Evolutionary conservation across 129 eudicot species (phyloP), one percentile per base, ranked within the genome.

Genomic region (Helichrysum umbraculigerum): DNA sequence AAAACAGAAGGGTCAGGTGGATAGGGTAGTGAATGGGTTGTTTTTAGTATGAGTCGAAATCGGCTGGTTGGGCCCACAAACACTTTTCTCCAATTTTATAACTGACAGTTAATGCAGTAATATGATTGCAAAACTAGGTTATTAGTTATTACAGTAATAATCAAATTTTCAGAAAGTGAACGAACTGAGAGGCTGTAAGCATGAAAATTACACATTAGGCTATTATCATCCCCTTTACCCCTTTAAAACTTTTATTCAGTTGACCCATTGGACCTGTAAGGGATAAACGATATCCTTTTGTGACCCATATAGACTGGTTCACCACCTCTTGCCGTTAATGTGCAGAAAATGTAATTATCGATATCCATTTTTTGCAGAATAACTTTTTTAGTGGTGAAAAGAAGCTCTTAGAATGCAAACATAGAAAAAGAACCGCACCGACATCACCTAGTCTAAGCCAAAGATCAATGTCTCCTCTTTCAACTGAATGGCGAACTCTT

Each of bases 311-410:
- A 25, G 2, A 69, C 33, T 3, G 44, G 21, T 42, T 34, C 50
- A 21, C 58, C 21, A 69, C 33, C 21, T 21, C n/a, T 68, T 8
- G 12, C 5, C 25, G 19, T 61, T 71, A 61, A 71, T 44, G 41
- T n/a, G 16, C 60, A 32, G 28, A 51, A 50, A 33, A 73, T 39
- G 59, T 77, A 65, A 44, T 63, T 70, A 21, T 28, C 61, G 50
- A 44, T 37, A 21, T 3, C 4, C 42, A 56, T 73, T 4, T 4
- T 79, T 25, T 74, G 73, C 77, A 94, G 98, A 93, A 78, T 29
- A 86, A 83, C 66, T 94, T 81, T 78, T 94, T 91, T 50, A 34
- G 47, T 74, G 84, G 87, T 7, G 96, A 83, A 83, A 94, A 91
- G 69, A 88, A 81, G 80, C 86, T 84, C 63, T 75, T 84, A 56